phyloP scores from a whole-genome alignment of 2,329 filamentous ascomycete genomes.

The Corniculantispora saksenae region DNA sequence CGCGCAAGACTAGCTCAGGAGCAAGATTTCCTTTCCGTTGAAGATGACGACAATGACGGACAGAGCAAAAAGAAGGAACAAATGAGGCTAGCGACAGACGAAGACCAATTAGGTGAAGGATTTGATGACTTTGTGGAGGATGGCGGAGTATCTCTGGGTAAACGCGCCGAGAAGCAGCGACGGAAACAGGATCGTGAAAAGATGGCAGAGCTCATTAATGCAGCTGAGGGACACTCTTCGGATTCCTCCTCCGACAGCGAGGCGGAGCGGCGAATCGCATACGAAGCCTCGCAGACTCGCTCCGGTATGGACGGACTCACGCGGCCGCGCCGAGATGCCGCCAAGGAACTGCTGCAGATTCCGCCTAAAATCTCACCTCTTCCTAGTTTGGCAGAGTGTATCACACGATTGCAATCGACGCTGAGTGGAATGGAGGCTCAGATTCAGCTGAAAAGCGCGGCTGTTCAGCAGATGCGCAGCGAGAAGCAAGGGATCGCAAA shows the following conservation, averaged over 20 bases:
- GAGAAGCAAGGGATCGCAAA: conserved; percentile 69
- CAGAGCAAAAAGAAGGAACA: conserved; percentile 63
- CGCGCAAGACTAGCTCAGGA: conserved; percentile 75
- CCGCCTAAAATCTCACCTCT: conserved; percentile 77
- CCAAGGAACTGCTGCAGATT: conserved; percentile 51
- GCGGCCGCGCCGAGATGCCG: conserved; percentile 40
- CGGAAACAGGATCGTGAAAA: conserved; percentile 66
- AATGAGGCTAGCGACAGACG: conserved; percentile 76
- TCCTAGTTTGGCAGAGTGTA: conserved; percentile 68
- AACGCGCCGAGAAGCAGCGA: conserved; percentile 74
- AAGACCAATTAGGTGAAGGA: conserved; percentile 90
- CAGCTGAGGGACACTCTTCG: conserved; percentile 68
- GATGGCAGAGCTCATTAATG: conserved; percentile 81
- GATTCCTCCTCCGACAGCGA: conserved; percentile 70
- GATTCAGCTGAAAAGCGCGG: conserved; percentile 59
- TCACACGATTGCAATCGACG: conserved; percentile 63
- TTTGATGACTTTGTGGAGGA: conserved; percentile 92
- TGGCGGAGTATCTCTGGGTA: conserved; percentile 75
- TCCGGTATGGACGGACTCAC: conserved; percentile 78
- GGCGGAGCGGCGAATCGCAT: conserved; percentile 73
- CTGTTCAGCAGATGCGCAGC: conserved; percentile 65
- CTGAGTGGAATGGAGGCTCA: conserved; percentile 64
- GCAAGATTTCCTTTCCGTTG: conserved; percentile 66
- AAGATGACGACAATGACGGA: conserved; percentile 56
- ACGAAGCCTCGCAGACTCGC: conserved; percentile 82